Conservation (phyloP, 495 filamentous ascomycete genomes). For the Massariosphaeria phaeospora region DNA sequence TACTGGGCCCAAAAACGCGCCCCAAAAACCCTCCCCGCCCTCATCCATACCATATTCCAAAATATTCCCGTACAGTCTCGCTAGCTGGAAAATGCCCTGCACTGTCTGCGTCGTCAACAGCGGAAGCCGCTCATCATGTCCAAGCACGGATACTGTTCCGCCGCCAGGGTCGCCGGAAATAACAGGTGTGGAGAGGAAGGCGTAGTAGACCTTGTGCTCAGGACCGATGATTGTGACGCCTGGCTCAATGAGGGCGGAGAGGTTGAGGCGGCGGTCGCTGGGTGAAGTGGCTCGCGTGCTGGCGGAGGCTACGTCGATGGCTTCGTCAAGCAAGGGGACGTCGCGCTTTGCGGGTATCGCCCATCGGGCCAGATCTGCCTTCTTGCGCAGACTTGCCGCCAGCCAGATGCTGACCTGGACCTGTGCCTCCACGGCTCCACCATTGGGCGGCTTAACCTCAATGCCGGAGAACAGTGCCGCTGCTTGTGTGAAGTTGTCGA, state of each 20-base stretch:
- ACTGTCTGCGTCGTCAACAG: slow-evolving; percentile 13
- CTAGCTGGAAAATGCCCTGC: slow-evolving; percentile 14
- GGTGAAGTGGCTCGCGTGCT: too few relatives aligned
- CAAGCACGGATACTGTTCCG: slow-evolving; percentile 18
- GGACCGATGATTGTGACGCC: slow-evolving; percentile 20
- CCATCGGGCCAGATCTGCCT: slow-evolving; percentile 7
- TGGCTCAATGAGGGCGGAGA: slow-evolving; percentile 19
- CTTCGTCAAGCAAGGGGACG: too few relatives aligned
- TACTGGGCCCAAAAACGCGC: too few relatives aligned
- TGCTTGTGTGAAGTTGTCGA: slow-evolving; percentile 12
- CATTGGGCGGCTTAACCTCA: slow-evolving; percentile 14
- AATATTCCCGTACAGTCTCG: slow-evolving; percentile 12
- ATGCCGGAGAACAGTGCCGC: slow-evolving; percentile 23
- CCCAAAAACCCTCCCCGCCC: too few relatives aligned
- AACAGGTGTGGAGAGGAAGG: slow-evolving; percentile 12
- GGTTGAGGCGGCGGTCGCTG: too few relatives aligned
- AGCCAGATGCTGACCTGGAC: slow-evolving; percentile 18
- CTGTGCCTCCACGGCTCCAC: slow-evolving; percentile 11
- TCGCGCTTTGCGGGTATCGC: too few relatives aligned
- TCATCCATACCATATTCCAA: slow-evolving; percentile 22
- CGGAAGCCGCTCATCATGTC: slow-evolving; percentile 14
- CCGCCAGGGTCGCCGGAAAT: neutral
- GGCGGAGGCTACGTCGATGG: too few relatives aligned
- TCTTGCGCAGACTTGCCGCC: slow-evolving; percentile 17
- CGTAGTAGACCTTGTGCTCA: slow-evolving; percentile 28